Percentiles rank a stretch among this genome's conserved stretches.
Conservation (phyloP, 2,329 filamentous ascomycete genomes). For the Aspergillus neotritici region DNA sequence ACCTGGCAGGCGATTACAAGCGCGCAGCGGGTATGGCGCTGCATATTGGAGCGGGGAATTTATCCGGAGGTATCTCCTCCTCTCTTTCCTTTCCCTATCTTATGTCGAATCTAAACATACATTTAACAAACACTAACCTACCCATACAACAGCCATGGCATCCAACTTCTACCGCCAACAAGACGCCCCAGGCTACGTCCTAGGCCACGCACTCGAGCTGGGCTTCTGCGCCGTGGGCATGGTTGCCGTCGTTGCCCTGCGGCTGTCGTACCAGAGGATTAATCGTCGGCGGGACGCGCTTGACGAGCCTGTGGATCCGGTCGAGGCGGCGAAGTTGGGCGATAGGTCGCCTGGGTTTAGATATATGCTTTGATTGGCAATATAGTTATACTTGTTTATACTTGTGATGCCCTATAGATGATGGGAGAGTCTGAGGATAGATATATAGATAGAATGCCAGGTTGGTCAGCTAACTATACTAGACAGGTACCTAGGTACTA, state of each 20-base stretch:
- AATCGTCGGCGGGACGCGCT: constrained; percentile 54
- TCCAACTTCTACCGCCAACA: constrained; percentile 62
- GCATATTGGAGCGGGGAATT: constrained; percentile 57
- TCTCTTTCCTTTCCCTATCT: neutral
- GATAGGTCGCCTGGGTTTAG: constrained; percentile 59
- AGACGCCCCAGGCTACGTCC: constrained; percentile 46
- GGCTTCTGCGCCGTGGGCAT: constrained; percentile 47
- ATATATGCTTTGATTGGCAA: constrained; percentile 48
- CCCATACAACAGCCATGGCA: constrained; percentile 51
- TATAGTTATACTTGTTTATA: neutral
- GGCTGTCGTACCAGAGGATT: constrained; percentile 50
- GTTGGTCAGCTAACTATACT: too few species aligned
- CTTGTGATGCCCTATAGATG: too few species aligned
- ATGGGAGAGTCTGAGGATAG: too few species aligned
- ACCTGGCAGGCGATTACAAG: constrained; percentile 52
- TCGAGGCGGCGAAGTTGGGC: constrained; percentile 53
- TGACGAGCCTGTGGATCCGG: constrained; percentile 37
- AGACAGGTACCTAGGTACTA: too few species aligned
- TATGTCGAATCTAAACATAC: neutral
- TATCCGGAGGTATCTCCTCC: constrained; percentile 29
- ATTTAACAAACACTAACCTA: neutral
- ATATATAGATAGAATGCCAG: too few species aligned
- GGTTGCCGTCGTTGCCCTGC: constrained; percentile 39
- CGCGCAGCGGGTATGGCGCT: constrained; percentile 60
- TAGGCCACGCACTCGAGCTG: constrained; percentile 49